phyloP scores from a whole-genome alignment of 2,329 filamentous ascomycete genomes.

The Ophiognomonia clavigignenti-juglandacearum region DNA sequence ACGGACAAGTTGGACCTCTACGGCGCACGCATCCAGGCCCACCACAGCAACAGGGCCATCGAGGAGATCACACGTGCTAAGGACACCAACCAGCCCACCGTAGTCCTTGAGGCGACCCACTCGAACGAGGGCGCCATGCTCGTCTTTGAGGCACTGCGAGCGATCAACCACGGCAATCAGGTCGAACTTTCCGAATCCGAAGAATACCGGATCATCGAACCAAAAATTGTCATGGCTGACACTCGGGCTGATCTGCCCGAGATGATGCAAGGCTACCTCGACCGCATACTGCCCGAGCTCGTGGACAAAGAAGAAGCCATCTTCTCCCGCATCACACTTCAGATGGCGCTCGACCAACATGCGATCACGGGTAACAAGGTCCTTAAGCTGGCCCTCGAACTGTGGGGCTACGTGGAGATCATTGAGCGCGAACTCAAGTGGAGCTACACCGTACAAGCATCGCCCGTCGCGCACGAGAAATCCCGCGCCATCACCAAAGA shows the following conservation, averaged over 20 bases:
- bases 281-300: constrained; percentile 51
- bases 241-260: constrained; percentile 55
- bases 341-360: constrained; percentile 42
- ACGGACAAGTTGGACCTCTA: constrained; percentile 59
- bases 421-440: constrained; percentile 61
- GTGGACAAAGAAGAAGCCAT: constrained; percentile 55
- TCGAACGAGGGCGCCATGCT: constrained; percentile 45
- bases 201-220: constrained; percentile 28
- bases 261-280: constrained; percentile 58
- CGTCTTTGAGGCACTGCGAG: constrained; percentile 36
- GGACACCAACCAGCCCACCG: constrained; percentile 42
- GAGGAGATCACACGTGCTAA: constrained; percentile 49
- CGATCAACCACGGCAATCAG: constrained; percentile 26
- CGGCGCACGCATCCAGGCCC: constrained; percentile 58
- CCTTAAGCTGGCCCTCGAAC: constrained; percentile 53
- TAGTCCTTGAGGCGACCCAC: constrained; percentile 53
- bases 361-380: constrained; percentile 47
- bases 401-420: constrained; percentile 62
- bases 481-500: constrained; percentile 47
- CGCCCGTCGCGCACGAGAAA: constrained; percentile 31
- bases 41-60: constrained; percentile 55
- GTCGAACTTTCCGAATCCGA: constrained; percentile 29
- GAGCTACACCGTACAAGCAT: constrained; percentile 47
- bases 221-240: constrained; percentile 51
- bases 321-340: constrained; percentile 55